Percentiles rank a stretch among this genome's conserved stretches.
phyloP scores from a whole-genome alignment of 108 stramenopile species.

The Discostella stelligeroides region DNA sequence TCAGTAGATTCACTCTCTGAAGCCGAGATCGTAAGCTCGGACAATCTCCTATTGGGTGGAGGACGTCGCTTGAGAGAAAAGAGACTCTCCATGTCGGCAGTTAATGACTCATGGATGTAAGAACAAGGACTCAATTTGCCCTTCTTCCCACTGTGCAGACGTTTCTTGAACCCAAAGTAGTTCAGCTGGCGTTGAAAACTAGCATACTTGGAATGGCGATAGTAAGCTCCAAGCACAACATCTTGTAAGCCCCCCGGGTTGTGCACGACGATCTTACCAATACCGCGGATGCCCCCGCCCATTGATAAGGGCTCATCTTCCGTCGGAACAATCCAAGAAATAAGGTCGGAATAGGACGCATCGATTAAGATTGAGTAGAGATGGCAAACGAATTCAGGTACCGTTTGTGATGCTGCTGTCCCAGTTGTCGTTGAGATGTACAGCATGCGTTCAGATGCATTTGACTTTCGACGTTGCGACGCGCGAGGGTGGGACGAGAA shows the following conservation, averaged over 20 bases:
- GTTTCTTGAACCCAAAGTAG: slow-evolving; percentile 54
- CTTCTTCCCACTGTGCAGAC: slow-evolving; percentile 44
- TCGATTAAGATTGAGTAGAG: slow-evolving; percentile 51
- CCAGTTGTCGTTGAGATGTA: no score
- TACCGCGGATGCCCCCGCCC: slow-evolving; percentile 28
- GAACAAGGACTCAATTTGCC: slow-evolving; percentile 56
- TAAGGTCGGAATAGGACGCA: slow-evolving; percentile 31
- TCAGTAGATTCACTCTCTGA: slow-evolving; percentile 14
- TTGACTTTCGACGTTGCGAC: no score
- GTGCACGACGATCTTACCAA: slow-evolving; percentile 76
- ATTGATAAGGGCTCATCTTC: slow-evolving; percentile 27
- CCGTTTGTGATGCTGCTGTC: no score
- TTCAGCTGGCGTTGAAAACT: slow-evolving; percentile 52
- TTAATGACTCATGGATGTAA: slow-evolving; percentile 50
- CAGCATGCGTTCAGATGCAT: no score
- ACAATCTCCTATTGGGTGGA: slow-evolving; percentile 23
- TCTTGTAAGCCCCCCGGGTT: slow-evolving; percentile 56
- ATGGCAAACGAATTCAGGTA: slow-evolving; percentile 51
- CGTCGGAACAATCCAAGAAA: slow-evolving; percentile 38
- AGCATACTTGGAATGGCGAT: slow-evolving; percentile 53
- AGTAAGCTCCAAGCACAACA: slow-evolving; percentile 43
- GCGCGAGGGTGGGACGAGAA: no score
- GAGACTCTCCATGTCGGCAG: slow-evolving; percentile 33
- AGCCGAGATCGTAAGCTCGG: neutral
- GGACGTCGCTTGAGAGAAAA: slow-evolving; percentile 45